phyloP scores from a whole-genome alignment of 352 stramenopile genomes.

The Phytophthora fragariaefolia region DNA sequence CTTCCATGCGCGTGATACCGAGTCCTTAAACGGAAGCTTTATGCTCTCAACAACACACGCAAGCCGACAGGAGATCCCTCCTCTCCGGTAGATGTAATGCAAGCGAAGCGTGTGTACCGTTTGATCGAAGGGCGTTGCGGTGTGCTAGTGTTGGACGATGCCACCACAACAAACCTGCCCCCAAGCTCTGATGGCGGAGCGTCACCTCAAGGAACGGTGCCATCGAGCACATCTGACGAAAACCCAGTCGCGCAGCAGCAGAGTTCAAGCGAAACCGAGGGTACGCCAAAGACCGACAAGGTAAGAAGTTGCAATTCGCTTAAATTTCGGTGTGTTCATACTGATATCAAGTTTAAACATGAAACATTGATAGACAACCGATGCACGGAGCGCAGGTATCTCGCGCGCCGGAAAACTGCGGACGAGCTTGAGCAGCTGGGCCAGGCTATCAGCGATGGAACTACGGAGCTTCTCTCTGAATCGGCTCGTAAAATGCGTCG shows the following conservation, averaged over 20 bases:
- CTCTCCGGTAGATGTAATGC: conserved; percentile 1
- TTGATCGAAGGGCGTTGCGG: conserved; percentile 2
- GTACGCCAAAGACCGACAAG: not conserved
- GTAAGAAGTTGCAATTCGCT: not conserved
- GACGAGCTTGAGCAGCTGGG: not conserved
- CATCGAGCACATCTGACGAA: not conserved
- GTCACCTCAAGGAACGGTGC: not conserved
- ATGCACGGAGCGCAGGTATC: not conserved
- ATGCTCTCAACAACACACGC: conserved; percentile 10
- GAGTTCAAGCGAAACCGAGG: not conserved
- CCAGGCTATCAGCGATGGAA: not conserved
- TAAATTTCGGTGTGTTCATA: not conserved
- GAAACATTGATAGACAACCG: not conserved
- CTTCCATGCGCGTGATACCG: not conserved
- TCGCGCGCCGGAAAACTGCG: not conserved
- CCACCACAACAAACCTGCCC: not conserved
- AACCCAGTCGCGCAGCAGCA: not conserved
- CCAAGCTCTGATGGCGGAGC: not conserved
- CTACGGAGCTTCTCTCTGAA: not conserved
- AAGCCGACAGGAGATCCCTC: conserved; percentile 8
- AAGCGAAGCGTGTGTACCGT: not conserved
- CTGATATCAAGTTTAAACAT: not conserved
- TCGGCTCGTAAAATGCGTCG: not conserved
- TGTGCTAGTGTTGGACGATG: not conserved
- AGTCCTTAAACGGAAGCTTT: conserved; percentile 8